phyloP scores from a whole-genome alignment of 371 early-diverging fungal genomes.

The Gilbertella persicaria region DNA sequence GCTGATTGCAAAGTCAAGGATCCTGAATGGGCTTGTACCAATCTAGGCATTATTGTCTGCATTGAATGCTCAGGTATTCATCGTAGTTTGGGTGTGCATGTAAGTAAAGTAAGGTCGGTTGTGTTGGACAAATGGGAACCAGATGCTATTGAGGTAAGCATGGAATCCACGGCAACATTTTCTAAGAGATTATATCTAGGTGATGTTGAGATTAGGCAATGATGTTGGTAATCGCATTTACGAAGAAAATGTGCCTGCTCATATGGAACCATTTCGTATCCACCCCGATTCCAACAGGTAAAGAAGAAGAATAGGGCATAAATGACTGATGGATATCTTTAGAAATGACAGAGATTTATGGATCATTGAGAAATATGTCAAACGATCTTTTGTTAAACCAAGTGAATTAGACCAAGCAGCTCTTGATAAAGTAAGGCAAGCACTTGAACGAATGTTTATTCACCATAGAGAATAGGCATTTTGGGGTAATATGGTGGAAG shows the following conservation, averaged over 20 bases:
- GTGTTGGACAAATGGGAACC: slow-evolving; percentile 90
- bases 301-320: too few species aligned
- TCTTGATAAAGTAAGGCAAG: slow-evolving; percentile 25
- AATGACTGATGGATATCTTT: not conserved
- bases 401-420: slow-evolving; percentile 26
- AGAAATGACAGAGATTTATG: slow-evolving; percentile 70
- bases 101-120: slow-evolving; percentile 86
- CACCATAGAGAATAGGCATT: slow-evolving; percentile 36
- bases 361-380: slow-evolving; percentile 77
- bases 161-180: not conserved
- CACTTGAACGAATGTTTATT: too few species aligned
- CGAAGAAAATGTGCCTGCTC: slow-evolving; percentile 54
- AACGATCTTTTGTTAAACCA: slow-evolving; percentile 56
- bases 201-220: slow-evolving; percentile 86
- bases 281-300: slow-evolving; percentile 33
- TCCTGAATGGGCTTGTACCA: slow-evolving; percentile 94
- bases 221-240: slow-evolving; percentile 71
- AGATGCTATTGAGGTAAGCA: slow-evolving; percentile 69
- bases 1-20: slow-evolving; percentile 76
- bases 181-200: slow-evolving; percentile 29
- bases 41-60: slow-evolving; percentile 92
- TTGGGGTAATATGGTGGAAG: slow-evolving; percentile 59
- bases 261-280: slow-evolving; percentile 41
- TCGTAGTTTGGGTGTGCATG: slow-evolving; percentile 93
- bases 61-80: slow-evolving; percentile 98